These are phyloP conservation scores for Penicillium bialowiezense DNA, from an alignment of 495 filamentous ascomycete genomes.

Conservation along the genomic window DNA sequence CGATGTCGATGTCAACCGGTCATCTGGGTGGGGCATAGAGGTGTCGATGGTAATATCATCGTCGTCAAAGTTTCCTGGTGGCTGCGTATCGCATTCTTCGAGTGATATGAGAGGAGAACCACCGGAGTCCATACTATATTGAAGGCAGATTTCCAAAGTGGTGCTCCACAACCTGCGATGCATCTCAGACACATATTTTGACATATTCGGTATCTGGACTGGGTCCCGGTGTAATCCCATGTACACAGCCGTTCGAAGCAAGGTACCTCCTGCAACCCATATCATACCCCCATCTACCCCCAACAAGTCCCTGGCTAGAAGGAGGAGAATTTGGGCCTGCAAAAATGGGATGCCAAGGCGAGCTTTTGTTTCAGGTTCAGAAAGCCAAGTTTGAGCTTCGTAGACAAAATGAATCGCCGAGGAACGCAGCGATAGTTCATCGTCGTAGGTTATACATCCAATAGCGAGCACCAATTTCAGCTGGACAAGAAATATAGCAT, in stretches of 20 bases:
- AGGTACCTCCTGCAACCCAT: conserved; percentile 55
- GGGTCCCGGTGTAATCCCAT: conserved; percentile 65
- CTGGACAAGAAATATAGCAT: conserved; percentile 34
- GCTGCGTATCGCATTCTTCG: conserved; percentile 53
- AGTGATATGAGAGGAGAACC: conserved; percentile 46
- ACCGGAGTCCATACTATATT: conserved; percentile 52
- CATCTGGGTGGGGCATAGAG: conserved; percentile 27
- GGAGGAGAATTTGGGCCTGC: conserved; percentile 46
- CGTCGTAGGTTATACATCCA: conserved; percentile 41
- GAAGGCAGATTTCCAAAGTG: conserved; percentile 51
- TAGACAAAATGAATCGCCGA: conserved; percentile 48
- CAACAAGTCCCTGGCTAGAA: conserved; percentile 47
- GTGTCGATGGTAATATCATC: conserved; percentile 32
- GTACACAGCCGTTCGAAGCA: conserved; percentile 54
- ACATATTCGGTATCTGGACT: conserved; percentile 35
- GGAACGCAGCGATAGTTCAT: conserved; percentile 30
- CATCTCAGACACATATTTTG: conserved; percentile 50
- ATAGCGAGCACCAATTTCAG: conserved; percentile 53
- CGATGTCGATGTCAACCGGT: conserved; percentile 41
- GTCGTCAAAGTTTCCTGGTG: conserved; percentile 49
- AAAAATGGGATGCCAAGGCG: conserved; percentile 41
- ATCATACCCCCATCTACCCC: conserved; percentile 46
- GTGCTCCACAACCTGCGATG: conserved; percentile 62
- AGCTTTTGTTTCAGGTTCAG: conserved; percentile 48
- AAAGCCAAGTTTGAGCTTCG: conserved; percentile 51